These are phyloP conservation scores for Scheffersomyces lignosus DNA, from an alignment of 805 yeast species.

Conservation along the genomic window DNA sequence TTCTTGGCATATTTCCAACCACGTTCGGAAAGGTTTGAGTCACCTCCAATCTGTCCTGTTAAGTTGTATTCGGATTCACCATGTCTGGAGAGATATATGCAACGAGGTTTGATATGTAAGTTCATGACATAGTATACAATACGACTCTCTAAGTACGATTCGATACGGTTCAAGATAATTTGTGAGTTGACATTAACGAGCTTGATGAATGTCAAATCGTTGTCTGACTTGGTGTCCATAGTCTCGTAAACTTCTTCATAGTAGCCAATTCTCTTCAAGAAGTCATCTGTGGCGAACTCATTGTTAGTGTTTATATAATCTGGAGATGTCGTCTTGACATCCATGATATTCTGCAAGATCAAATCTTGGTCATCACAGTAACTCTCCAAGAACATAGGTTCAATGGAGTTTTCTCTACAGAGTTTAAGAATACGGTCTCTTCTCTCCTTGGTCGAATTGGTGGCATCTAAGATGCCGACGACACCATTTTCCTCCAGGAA, in stretches of 20 bases:
- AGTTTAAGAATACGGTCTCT: slow-evolving; percentile 63
- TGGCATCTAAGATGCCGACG: slow-evolving; percentile 93
- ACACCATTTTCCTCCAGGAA: slow-evolving; percentile 75
- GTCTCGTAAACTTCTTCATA: slow-evolving; percentile 81
- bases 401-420: slow-evolving; percentile 65
- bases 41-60: slow-evolving; percentile 96
- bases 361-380: slow-evolving; percentile 83
- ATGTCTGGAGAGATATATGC: slow-evolving; percentile 92
- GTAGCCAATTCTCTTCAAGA: slow-evolving; percentile 67
- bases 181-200: slow-evolving; percentile 85
- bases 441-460: slow-evolving; percentile 77
- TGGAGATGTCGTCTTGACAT: slow-evolving; percentile 84
- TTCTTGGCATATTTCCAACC: slow-evolving; percentile 82
- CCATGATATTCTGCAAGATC: slow-evolving; percentile 75
- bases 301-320: slow-evolving; percentile 72
- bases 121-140: slow-evolving; percentile 96
- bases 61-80: slow-evolving; percentile 93
- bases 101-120: slow-evolving; percentile 86
- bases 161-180: slow-evolving; percentile 83
- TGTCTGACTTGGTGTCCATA: slow-evolving; percentile 54
- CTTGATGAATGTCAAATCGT: slow-evolving; percentile 79
- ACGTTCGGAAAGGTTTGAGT: slow-evolving; percentile 78
- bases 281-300: slow-evolving; percentile 71
- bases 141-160: slow-evolving; percentile 85
- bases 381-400: slow-evolving; percentile 90